Base-by-base conservation (phyloP, 331 rosid species). In the Malus hybrid region DNA sequence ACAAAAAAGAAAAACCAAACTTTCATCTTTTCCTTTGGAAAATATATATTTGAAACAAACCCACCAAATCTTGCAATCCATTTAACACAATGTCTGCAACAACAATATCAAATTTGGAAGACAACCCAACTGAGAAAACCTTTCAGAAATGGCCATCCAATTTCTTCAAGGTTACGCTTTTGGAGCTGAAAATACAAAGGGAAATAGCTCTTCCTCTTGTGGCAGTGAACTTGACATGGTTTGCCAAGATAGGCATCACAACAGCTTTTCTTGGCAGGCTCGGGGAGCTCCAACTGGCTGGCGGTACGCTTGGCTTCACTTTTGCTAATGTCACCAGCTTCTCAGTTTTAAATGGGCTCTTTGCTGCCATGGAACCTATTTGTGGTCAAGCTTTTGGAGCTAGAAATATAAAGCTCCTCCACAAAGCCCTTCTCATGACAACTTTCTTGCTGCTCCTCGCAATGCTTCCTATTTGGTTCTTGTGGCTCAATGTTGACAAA, bases 321-420 rank as follows among this genome's bases (percentile, higher is more conserved):
- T 94, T 94, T n/a, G 93, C 97, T 2, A 94, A 94, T 64, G 97
- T 94, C 75, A 94, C 97, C 0, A 97, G 97, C 32, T 94, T 92
- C 82, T 88, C 99, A 27, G 85, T 94, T 73, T 80, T 92, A 82
- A 94, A 80, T 19, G 99, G 99, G 42, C 92, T 94, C 1, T 87
- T 85, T 29, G 83, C 82, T n/a, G 92, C 97, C 81, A 94, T 94
- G 96, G 99, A 94, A 71, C 89, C 97, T 19, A 85, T 94, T 11
- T 92, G 96, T 24, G 99, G 99, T 54, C 99, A 94, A 79, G 99
- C 99, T 75, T 86, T 76, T 71, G 97, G 99, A 5, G 99, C 93
- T 5, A 90, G 80, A 61, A 94, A 88, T 69, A 71, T 83, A 28
- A 88, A 46, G 75, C 97, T 94, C 75, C 97, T 94, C 61, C 99